Evolutionary conservation across 2,329 filamentous ascomycete genomes (phyloP).

Genomic region (Exophiala sp.): DNA sequence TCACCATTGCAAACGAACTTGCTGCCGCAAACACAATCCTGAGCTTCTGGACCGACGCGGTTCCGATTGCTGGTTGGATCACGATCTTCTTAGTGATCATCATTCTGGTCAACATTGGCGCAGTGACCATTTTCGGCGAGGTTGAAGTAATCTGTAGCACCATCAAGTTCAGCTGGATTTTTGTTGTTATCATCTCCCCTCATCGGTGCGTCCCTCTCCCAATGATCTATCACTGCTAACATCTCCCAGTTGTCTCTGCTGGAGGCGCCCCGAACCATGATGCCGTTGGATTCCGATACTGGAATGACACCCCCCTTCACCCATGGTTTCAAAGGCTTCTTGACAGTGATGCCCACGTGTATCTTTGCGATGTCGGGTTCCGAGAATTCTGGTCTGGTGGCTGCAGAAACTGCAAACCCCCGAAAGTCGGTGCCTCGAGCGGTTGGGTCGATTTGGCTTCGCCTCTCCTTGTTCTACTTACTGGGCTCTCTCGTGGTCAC

Average conservation of each 20-base stretch:
- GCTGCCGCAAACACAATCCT: slow-evolving; percentile 41
- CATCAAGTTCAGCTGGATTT: slow-evolving; percentile 47
- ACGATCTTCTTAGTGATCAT: slow-evolving; percentile 31
- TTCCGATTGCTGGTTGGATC: slow-evolving; percentile 43
- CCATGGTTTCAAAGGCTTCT: slow-evolving; percentile 43
- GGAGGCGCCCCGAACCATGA: slow-evolving; percentile 38
- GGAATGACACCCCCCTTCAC: slow-evolving; percentile 40
- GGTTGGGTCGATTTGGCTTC: slow-evolving; percentile 44
- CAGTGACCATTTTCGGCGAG: slow-evolving; percentile 43
- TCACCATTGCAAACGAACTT: slow-evolving; percentile 42
- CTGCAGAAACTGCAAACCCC: slow-evolving; percentile 43
- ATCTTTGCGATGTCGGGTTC: slow-evolving; percentile 40
- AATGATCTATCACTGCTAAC: background rate
- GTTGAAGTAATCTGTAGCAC: slow-evolving; percentile 42
- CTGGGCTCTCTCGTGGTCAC: slow-evolving; percentile 43
- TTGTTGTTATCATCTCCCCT: slow-evolving; percentile 44
- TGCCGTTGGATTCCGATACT: slow-evolving; percentile 43
- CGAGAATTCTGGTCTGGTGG: slow-evolving; percentile 43
- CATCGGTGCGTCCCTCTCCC: slow-evolving; percentile 29
- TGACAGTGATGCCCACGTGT: slow-evolving; percentile 36
- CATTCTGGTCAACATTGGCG: slow-evolving; percentile 42
- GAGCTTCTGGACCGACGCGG: slow-evolving; percentile 41
- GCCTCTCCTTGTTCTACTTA: slow-evolving; percentile 44
- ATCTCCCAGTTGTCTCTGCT: slow-evolving; percentile 39
- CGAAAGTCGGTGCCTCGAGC: slow-evolving; percentile 41